Base-by-base conservation (phyloP, 805 yeast species). In the Candida ulmi region DNA sequence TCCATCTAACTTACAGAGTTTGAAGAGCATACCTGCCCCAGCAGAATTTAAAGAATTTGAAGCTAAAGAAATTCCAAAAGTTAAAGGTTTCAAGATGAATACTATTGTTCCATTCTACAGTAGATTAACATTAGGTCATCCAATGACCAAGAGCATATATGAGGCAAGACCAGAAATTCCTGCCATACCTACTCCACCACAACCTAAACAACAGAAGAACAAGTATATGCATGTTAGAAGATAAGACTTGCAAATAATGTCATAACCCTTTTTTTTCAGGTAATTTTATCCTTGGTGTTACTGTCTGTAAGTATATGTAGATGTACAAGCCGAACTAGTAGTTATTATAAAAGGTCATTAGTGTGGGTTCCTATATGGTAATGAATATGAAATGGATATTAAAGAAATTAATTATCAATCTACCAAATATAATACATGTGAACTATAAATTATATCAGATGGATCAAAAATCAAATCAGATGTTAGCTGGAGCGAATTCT, bases 41-140 rank as follows among this genome's bases (percentile, higher is more conserved):
- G 76, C 77, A 5, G 90, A 83, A 43, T 74, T 71, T 30, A 71
- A 65, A 31, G 71, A 68, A 11, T 74, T 76, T 48, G 70, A 67
- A 46, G 76, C 85, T 11, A 68, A 71, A 50, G 69, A 74, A 61
- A 60, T 83, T 53, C 95, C 95, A 11, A 68, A 64, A 41, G 96
- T 95, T n/a, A 76, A 78, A 50, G 96, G 96, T 11, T 83, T 85
- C 70, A 77, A 72, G 52, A 83, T 90, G 86, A 87, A 85, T 60
- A 76, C 80, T 2, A 80, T 91, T 33, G 87, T 90, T 12, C 99
- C 99, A n/a, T 70, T 88, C 24, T 88, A 83, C 53, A 82, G 95
- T 39, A 78, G 83, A 16, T 78, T 83, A 33, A 72, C 90, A 33
- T 73, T 86, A 70, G 90, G 85, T 24, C 88, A 85, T 52, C 96